phyloP scores from a whole-genome alignment of 2,329 filamentous ascomycete species.

The Aspergillus glaucus region DNA sequence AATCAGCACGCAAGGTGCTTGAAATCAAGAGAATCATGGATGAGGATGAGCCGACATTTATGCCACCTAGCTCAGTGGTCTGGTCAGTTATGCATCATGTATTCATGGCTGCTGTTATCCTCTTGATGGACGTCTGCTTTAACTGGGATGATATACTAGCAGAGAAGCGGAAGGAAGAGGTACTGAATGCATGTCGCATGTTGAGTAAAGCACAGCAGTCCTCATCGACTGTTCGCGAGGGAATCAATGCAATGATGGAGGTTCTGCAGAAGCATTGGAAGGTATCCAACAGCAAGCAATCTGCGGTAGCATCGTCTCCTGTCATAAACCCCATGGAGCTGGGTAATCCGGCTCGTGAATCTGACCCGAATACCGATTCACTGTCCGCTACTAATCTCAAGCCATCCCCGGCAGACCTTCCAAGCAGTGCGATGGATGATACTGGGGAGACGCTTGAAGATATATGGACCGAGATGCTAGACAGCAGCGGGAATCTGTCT shows the following conservation, averaged over 20 bases:
- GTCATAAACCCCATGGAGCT: background rate
- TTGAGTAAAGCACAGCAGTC: conserved; percentile 30
- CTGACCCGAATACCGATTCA: no score
- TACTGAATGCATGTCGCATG: conserved; percentile 33
- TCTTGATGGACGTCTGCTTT: conserved; percentile 37
- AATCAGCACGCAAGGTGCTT: conserved; percentile 33
- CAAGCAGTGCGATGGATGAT: background rate
- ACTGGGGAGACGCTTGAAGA: conserved; percentile 18
- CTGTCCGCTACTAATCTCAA: background rate
- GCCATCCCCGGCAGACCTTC: background rate
- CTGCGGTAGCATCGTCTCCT: background rate
- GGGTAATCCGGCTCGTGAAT: no score
- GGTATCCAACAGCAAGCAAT: conserved; percentile 5
- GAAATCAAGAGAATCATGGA: conserved; percentile 32
- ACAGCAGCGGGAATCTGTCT: conserved; percentile 17
- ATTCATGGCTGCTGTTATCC: conserved; percentile 35
- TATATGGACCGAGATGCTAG: conserved; percentile 26
- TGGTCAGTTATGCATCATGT: conserved; percentile 35
- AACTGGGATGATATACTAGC: conserved; percentile 34
- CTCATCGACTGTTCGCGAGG: conserved; percentile 25
- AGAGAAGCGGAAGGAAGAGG: conserved; percentile 30
- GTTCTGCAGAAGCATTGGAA: conserved; percentile 29
- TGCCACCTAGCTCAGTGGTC: conserved; percentile 20
- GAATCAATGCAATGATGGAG: conserved; percentile 33
- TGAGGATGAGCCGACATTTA: conserved; percentile 19